Evolutionary conservation across 495 filamentous ascomycete genomes (phyloP).

Genomic region (Xylaria grammica): DNA sequence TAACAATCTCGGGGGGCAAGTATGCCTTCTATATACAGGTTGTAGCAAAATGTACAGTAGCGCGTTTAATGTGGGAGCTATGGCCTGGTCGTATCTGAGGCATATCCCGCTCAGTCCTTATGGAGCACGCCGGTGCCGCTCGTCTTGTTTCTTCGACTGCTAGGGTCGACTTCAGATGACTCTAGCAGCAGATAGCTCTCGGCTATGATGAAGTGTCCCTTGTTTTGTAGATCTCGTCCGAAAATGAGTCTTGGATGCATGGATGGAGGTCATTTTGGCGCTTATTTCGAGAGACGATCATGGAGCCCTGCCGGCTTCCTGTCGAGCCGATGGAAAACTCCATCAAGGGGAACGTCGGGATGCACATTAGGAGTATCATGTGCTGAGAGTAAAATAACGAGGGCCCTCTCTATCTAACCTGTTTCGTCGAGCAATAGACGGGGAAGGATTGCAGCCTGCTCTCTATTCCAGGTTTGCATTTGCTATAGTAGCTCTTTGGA

Average conservation of each 20-base stretch:
- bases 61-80: constrained; percentile 4
- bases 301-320: constrained; percentile 13
- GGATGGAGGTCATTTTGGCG: constrained; percentile 23
- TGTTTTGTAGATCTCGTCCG: constrained; percentile 35
- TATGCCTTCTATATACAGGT: constrained; percentile 12
- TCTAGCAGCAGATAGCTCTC: constrained; percentile 23
- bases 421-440: neutral
- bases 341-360: constrained; percentile 22
- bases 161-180: constrained; percentile 20
- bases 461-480: neutral
- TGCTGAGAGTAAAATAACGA: neutral
- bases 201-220: constrained; percentile 16
- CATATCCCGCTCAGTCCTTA: constrained; percentile 27
- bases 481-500: too few species aligned
- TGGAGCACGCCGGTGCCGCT: constrained; percentile 25
- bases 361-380: constrained; percentile 6
- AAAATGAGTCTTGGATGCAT: constrained; percentile 32
- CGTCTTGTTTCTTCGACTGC: constrained; percentile 15
- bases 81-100: neutral
- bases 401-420: constrained; percentile 8
- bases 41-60: neutral
- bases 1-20: neutral
- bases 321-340: constrained; percentile 24
- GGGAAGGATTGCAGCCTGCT: neutral
- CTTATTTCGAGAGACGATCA: constrained; percentile 23